Evolutionary conservation across 805 yeast species (phyloP), one percentile per base, ranked within the genome.

Genomic region (Saturnispora dispora): DNA sequence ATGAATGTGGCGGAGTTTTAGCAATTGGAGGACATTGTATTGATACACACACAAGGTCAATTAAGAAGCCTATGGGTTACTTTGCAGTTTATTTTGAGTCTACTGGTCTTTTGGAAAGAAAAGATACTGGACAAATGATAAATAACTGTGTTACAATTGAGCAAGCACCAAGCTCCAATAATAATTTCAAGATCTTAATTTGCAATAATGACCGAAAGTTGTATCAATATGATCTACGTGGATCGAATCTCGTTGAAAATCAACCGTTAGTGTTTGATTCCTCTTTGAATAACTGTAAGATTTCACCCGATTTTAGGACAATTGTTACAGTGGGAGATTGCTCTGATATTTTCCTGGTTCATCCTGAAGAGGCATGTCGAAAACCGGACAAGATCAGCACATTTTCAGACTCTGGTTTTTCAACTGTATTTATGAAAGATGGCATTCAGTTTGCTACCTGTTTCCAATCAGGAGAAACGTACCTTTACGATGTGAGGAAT

Each of bases 141-240:
- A 89, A 88, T 65, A 89, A 89, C 65, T 79, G 87, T 46, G 95
- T 88, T 28, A 68, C 81, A 0, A 60, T 84, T 27, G 69, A 76
- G 60, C 74, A 71, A 51, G 54, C 64, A 13, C 62, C 77, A 4
- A 69, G 72, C 22, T 63, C 70, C 10, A 23, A 27, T 5, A 46
- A 18, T 41, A 71, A 73, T 41, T 82, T 75, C 61, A 71, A 73
- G 44, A 77, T 90, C 1, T 76, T 79, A 54, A 78, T 87, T 22
- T 89, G 96, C 66, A 90, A 89, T 64, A 90, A 90, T 64, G 98
- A 90, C 64, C 77, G 80, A 42, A 71, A 77, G 49, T 69, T 89
- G 47, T 88, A 89, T 61, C 70, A 75, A 48, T 73, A 87, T 51
- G 83, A 82, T 57, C 72, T 88, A 8, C 61, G 67, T 40, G 75